These are phyloP conservation scores for Penicillium nucicola DNA, from an alignment of 495 filamentous ascomycete species.

Conservation along the genomic window DNA sequence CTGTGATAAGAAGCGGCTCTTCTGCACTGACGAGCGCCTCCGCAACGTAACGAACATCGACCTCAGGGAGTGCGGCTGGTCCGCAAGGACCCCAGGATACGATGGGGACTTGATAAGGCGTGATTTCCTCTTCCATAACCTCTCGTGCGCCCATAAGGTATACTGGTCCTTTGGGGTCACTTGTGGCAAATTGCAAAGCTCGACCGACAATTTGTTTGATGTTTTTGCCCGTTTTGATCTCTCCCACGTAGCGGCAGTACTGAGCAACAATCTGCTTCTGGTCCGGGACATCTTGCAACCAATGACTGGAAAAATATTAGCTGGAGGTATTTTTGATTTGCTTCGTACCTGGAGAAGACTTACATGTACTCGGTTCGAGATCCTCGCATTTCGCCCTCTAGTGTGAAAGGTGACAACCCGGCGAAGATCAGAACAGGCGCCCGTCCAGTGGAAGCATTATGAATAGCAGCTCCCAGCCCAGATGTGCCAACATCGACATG, in stretches of 20 bases:
- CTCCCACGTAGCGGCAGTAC: conserved; percentile 86
- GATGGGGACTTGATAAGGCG: conserved; percentile 75
- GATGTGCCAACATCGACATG: conserved; percentile 97
- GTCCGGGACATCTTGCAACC: conserved; percentile 95
- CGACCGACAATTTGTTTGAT: conserved; percentile 95
- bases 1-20: conserved; percentile 75
- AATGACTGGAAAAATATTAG: too few relatives aligned
- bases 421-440: conserved; percentile 90
- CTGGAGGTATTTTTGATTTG: too few relatives aligned
- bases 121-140: conserved; percentile 89
- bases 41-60: conserved; percentile 64
- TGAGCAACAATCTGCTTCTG: conserved; percentile 89
- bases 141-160: conserved; percentile 84
- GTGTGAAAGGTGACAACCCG: conserved; percentile 82
- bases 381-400: conserved; percentile 86
- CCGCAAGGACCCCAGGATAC: conserved; percentile 75
- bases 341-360: too few relatives aligned
- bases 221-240: conserved; percentile 89
- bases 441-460: conserved; percentile 84
- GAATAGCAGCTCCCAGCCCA: conserved; percentile 83
- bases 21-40: conserved; percentile 69
- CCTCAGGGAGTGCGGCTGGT: conserved; percentile 66
- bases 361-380: conserved; percentile 93
- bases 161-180: conserved; percentile 79
- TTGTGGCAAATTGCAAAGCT: conserved; percentile 80